Percentiles rank a stretch among this genome's conserved stretches.
Evolutionary conservation across 75 land plant species (phyloP).

Genomic region (Cupressus sempervirens): DNA sequence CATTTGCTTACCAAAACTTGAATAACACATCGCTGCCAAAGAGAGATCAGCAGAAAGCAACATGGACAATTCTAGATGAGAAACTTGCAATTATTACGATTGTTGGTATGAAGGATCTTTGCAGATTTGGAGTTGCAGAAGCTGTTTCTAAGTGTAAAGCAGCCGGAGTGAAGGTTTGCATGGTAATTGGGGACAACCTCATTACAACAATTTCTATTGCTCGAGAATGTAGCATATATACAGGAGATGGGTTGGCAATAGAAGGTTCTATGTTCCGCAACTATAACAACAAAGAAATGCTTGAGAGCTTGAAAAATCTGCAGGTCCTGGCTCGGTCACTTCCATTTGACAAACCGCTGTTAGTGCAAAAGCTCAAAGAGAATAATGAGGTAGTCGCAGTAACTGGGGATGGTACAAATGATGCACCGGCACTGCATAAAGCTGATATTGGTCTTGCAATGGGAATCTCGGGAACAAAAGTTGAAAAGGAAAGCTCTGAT

Average conservation of each 20-base stretch:
- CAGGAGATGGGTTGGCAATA: conserved; percentile 15
- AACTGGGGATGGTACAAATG: no score
- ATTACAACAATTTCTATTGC: conserved; percentile 32
- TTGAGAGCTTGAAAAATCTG: neutral
- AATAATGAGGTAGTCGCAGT: no score
- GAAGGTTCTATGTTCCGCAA: conserved; percentile 12
- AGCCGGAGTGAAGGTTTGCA: conserved; percentile 43
- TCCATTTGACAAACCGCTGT: conserved; percentile 25
- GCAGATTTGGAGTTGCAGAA: conserved; percentile 34
- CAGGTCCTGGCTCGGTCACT: conserved; percentile 33
- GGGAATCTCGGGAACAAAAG: conserved; percentile 91
- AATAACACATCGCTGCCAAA: neutral
- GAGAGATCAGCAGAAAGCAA: conserved; percentile 12
- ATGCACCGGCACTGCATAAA: no score
- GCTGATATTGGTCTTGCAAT: conserved; percentile 90
- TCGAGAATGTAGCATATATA: conserved; percentile 33
- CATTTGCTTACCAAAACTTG: conserved; percentile 7
- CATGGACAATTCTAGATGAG: conserved; percentile 25
- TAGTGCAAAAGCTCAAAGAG: conserved; percentile 28
- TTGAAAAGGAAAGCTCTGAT: conserved; percentile 77
- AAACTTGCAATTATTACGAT: conserved; percentile 22
- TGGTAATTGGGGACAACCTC: conserved; percentile 36
- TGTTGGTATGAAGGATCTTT: conserved; percentile 39
- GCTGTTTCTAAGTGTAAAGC: conserved; percentile 31
- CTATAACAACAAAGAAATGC: conserved; percentile 9